These are phyloP conservation scores for Ligustrum vulgare DNA, from an alignment of 257 asterid genomes.

Conservation along the genomic window DNA sequence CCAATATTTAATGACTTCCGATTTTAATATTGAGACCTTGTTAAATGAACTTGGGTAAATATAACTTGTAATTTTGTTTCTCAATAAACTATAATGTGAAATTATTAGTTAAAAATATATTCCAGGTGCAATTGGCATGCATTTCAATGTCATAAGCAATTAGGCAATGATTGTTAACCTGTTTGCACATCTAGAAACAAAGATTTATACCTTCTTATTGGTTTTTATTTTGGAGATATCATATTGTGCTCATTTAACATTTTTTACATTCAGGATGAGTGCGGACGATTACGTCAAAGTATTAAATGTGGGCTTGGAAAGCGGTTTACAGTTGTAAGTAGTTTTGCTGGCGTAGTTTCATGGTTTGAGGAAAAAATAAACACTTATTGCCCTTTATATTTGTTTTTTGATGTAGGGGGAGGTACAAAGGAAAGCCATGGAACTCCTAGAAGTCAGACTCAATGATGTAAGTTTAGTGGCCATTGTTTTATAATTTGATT, in stretches of 20 bases:
- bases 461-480: constrained; percentile 54
- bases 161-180: not conserved
- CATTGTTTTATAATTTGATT: not conserved
- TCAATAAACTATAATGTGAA: constrained; percentile 21
- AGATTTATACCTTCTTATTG: not conserved
- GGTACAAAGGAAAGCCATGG: constrained; percentile 68
- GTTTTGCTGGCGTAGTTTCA: constrained; percentile 27
- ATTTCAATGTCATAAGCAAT: not conserved
- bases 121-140: not conserved
- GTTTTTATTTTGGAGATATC: constrained; percentile 9
- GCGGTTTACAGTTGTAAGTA: constrained; percentile 74
- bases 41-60: not conserved
- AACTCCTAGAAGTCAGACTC: constrained; percentile 60
- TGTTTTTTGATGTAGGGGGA: constrained; percentile 60
- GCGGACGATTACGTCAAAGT: constrained; percentile 81
- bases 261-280: constrained; percentile 68
- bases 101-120: not conserved
- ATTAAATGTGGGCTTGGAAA: constrained; percentile 78
- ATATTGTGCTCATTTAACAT: constrained; percentile 8
- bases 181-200: not conserved
- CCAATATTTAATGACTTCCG: constrained; percentile 12
- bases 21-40: constrained; percentile 8
- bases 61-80: constrained; percentile 15
- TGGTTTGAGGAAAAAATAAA: constrained; percentile 7
- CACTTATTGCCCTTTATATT: constrained; percentile 14